Conservation (phyloP, 495 filamentous ascomycete species). For the Annulohypoxylon nitens region DNA sequence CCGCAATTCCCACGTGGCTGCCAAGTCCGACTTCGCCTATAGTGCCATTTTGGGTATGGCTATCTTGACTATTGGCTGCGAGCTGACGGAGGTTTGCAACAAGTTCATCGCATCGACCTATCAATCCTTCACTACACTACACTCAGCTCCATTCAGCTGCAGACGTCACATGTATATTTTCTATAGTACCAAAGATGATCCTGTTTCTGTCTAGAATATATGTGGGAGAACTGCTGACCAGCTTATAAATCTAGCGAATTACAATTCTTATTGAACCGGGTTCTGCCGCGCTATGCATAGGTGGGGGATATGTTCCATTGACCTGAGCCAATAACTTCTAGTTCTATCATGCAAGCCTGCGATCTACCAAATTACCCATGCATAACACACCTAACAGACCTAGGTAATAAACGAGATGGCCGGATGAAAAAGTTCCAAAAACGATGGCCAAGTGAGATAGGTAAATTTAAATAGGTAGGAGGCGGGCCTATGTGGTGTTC, state of each 20-base stretch:
- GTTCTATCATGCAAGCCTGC: not conserved
- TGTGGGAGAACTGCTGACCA: conserved; percentile 1
- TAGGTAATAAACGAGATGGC: not conserved
- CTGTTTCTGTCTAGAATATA: not conserved
- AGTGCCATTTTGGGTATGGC: not conserved
- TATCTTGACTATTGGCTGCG: conserved; percentile 1
- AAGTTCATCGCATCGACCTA: not conserved
- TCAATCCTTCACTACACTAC: not conserved
- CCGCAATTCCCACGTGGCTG: conserved; percentile 8
- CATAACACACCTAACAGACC: not conserved
- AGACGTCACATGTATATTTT: not conserved
- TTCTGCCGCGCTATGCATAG: not conserved
- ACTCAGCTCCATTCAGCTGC: conserved; percentile 1
- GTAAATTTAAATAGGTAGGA: too few species aligned
- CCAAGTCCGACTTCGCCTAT: conserved; percentile 15
- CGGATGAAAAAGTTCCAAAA: not conserved
- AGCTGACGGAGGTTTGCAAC: conserved; percentile 1
- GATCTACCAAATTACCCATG: not conserved
- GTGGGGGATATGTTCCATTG: not conserved
- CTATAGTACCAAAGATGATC: conserved; percentile 3
- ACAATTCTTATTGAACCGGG: not conserved
- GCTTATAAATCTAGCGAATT: not conserved
- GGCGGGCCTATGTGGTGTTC: not conserved
- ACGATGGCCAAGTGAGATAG: not conserved
- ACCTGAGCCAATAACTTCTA: not conserved